phyloP scores from a whole-genome alignment of 345 rosid species.

The Eucalyptus guilfoylei region DNA sequence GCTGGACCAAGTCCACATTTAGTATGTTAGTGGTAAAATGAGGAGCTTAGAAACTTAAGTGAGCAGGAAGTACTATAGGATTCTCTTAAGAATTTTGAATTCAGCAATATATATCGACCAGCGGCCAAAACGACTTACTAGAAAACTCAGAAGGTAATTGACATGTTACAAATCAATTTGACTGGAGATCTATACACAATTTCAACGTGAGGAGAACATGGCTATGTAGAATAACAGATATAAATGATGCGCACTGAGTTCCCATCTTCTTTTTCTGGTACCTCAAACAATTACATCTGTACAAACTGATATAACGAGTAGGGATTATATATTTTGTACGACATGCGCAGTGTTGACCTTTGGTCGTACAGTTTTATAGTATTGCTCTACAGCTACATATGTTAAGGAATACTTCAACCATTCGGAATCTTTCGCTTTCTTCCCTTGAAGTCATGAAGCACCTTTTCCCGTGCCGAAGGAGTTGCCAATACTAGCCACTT shows the following conservation, averaged over 20 bases:
- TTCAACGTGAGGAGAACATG: neutral
- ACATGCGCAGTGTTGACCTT: neutral
- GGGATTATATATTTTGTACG: neutral
- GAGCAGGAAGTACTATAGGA: neutral
- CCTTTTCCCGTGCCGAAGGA: constrained; percentile 25
- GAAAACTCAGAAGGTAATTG: neutral
- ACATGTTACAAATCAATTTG: neutral
- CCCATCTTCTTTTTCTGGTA: neutral
- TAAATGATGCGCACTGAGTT: neutral
- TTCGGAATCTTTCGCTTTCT: constrained; percentile 6
- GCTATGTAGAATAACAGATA: neutral
- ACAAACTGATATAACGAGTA: neutral
- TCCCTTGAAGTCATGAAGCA: constrained; percentile 44
- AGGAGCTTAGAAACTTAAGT: neutral
- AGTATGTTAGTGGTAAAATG: neutral
- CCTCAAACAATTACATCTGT: neutral
- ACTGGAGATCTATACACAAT: neutral
- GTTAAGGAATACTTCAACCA: neutral
- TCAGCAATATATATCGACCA: neutral
- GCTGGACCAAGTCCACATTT: neutral
- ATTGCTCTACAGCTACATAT: neutral
- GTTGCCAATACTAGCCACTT: constrained; percentile 61
- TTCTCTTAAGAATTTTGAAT: neutral
- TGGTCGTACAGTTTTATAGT: neutral
- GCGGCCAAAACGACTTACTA: neutral